Base-by-base conservation (phyloP, 306 rosid species). In the Macrotyloma uniflorum region DNA sequence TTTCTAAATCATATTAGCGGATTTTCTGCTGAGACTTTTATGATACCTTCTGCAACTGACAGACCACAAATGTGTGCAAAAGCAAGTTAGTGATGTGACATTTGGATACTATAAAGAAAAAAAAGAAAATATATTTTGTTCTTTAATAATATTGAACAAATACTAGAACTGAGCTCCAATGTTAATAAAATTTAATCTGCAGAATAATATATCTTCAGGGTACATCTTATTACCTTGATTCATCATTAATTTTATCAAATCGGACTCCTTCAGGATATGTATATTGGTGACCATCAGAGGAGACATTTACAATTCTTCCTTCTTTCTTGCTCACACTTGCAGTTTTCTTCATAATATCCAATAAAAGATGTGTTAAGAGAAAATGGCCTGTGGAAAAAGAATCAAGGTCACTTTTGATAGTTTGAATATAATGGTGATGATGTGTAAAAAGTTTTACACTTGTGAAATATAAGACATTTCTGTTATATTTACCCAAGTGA, bases 341-440 rank as follows among this genome's bases (percentile, higher is more conserved):
- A 40, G 97, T 95, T 87, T 86, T 88, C 86, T 88, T 92, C 96
- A 93, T 89, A 6, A 80, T 86, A 19, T 93, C 98, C 89, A 93
- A 63, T 75, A 95, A 81, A 78, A 95, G 96, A 78, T 89, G 76
- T 70, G 98, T 89, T 83, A 95, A 73, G 43, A 92, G 96, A 93
- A 95, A 93, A 85, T 89, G 97, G 54, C 98, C 98, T 95, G 93
- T 53, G 79, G 6, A 70, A 61, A 40, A 28, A 50, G 6, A 45
- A 19, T 23, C 54, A 42, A 54, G 33, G 57, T 43, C 15, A 49
- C n/a, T 75, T 16, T 47, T 36, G n/a, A 8, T 9, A 9, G 43
- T 38, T 38, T 38, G 13, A 36, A 36, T 36, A 36, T 36, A 36
- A 36, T 36, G 42, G 2, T 8, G 11, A 36, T 36, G 11, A 7